These are phyloP conservation scores for Asterionellopsis glacialis DNA, from an alignment of 108 stramenopile species.

Conservation along the genomic window DNA sequence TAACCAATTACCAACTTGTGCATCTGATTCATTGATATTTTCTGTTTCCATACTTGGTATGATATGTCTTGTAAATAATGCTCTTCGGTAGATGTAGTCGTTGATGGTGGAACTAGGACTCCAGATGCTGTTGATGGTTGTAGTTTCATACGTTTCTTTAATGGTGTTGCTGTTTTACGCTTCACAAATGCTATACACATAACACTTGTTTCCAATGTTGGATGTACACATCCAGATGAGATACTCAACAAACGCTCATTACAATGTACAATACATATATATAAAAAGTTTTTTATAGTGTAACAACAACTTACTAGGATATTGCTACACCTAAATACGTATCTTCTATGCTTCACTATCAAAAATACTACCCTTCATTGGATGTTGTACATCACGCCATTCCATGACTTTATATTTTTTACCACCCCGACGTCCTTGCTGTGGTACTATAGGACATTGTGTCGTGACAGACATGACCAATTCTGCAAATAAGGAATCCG, in stretches of 20 bases:
- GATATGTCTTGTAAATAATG: slow-evolving; percentile 18
- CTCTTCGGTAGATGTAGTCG: too few species aligned
- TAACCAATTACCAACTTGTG: slow-evolving; percentile 58
- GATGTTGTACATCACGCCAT: too few species aligned
- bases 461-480: slow-evolving; percentile 27
- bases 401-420: too few species aligned
- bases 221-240: too few species aligned
- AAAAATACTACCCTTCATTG: too few species aligned
- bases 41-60: slow-evolving; percentile 47
- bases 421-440: too few species aligned
- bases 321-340: too few species aligned
- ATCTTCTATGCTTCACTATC: too few species aligned
- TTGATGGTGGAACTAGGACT: background rate
- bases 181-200: slow-evolving; percentile 96
- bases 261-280: too few species aligned
- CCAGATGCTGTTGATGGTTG: slow-evolving; percentile 33
- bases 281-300: too few species aligned
- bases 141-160: slow-evolving; percentile 81
- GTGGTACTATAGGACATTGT: background rate
- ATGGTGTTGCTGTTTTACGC: slow-evolving; percentile 80
- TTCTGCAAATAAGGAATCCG: slow-evolving; percentile 57
- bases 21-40: slow-evolving; percentile 38
- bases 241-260: too few species aligned
- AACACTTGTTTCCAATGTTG: slow-evolving; percentile 90
- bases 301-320: too few species aligned